These are phyloP conservation scores for Gossypium herbaceum DNA, from an alignment of 345 rosid species.

Conservation along the genomic window DNA sequence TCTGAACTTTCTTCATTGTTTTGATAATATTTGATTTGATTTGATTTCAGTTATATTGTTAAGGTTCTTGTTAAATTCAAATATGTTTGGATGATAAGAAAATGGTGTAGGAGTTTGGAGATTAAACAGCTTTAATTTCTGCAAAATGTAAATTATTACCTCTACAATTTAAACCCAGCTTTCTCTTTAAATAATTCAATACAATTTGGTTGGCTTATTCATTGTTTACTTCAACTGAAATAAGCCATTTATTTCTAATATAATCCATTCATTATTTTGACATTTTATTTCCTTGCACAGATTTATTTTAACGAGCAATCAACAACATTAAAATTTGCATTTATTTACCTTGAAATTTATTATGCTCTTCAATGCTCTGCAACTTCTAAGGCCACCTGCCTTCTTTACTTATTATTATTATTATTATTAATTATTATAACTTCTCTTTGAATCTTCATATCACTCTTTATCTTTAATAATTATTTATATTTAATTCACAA, in stretches of 20 bases:
- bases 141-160: background rate
- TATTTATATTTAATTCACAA: background rate
- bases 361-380: background rate
- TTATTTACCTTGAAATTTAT: background rate
- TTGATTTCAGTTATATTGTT: background rate
- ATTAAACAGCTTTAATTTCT: background rate
- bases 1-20: background rate
- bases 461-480: background rate
- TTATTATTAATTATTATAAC: background rate
- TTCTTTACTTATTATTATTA: background rate
- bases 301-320: background rate
- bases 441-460: background rate
- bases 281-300: background rate
- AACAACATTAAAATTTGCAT: background rate
- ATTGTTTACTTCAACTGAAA: background rate
- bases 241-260: background rate
- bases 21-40: background rate
- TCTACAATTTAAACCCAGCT: background rate
- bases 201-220: background rate
- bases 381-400: background rate
- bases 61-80: background rate
- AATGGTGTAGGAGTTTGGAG: background rate
- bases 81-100: slow-evolving; percentile 5
- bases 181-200: background rate
- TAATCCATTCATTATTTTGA: background rate